Conservation (phyloP, 768 basidiomycete genomes). For the Rhodocollybia butyracea region DNA sequence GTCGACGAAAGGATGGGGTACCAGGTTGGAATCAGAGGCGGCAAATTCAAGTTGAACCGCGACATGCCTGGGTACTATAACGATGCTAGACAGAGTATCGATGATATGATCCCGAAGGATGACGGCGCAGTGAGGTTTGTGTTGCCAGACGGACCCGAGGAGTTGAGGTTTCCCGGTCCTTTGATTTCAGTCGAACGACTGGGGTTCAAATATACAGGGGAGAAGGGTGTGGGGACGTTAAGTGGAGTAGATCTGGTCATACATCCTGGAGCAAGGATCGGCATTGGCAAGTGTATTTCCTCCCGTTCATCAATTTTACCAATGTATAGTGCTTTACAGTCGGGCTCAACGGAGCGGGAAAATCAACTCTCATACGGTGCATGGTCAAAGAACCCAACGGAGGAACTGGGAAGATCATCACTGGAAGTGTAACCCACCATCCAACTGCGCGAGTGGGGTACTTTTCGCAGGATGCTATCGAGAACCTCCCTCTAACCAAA, state of each 20-base stretch:
- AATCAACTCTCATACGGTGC: conserved; percentile 53
- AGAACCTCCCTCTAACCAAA: conserved; percentile 31
- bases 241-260: conserved; percentile 26
- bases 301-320: too few species aligned
- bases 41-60: conserved; percentile 55
- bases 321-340: too few species aligned
- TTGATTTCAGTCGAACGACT: conserved; percentile 6
- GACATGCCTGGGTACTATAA: conserved; percentile 41
- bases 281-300: too few species aligned
- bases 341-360: conserved; percentile 50
- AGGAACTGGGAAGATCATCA: conserved; percentile 26
- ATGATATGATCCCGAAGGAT: neutral
- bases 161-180: conserved; percentile 21
- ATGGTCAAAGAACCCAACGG: conserved; percentile 32
- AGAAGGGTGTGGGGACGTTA: conserved; percentile 22
- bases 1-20: conserved; percentile 38
- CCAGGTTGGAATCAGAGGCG: conserved; percentile 36
- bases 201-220: conserved; percentile 17
- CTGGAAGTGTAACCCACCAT: conserved; percentile 50
- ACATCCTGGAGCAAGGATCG: neutral
- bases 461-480: conserved; percentile 62
- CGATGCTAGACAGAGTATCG: conserved; percentile 30
- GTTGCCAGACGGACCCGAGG: conserved; percentile 27
- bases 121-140: conserved; percentile 33
- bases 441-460: conserved; percentile 53